Evolutionary conservation across 768 basidiomycete genomes (phyloP).

Genomic region (Leccinum ochraceum): DNA sequence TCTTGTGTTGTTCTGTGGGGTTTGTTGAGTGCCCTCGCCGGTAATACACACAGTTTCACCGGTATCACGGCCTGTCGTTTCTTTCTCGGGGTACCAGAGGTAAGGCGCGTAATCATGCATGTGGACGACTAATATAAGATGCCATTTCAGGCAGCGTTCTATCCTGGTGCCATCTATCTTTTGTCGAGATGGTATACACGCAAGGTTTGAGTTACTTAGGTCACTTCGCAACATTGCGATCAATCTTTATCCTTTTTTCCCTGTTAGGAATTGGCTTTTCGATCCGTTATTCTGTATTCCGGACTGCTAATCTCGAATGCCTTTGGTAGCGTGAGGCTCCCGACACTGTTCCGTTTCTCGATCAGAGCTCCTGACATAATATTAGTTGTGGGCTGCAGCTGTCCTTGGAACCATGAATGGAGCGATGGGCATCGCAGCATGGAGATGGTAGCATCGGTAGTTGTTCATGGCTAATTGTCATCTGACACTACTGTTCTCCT

Average conservation of each 20-base stretch:
- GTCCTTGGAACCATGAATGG: background rate
- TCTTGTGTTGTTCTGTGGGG: background rate
- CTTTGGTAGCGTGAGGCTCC: background rate
- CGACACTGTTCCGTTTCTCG: background rate
- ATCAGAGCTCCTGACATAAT: background rate
- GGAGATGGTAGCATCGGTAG: background rate
- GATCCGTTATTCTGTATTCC: background rate
- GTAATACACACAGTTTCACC: background rate
- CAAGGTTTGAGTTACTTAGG: background rate
- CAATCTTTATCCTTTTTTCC: background rate
- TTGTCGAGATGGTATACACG: conserved; percentile 1
- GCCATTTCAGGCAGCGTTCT: background rate
- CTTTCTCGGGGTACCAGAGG: background rate
- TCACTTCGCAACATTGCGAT: background rate
- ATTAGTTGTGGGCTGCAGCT: background rate
- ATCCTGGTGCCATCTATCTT: background rate
- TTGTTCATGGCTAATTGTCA: background rate
- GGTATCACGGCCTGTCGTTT: background rate
- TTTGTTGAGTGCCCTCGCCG: background rate
- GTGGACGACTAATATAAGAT: background rate
- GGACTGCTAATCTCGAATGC: background rate
- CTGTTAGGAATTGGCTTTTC: background rate
- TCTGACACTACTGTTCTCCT: background rate
- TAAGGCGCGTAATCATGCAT: background rate
- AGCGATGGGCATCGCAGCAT: background rate